Evolutionary conservation across 1,139 yeast species (phyloP), one percentile per base, ranked within the genome.

Genomic region (Magnusiomyces sp.): DNA sequence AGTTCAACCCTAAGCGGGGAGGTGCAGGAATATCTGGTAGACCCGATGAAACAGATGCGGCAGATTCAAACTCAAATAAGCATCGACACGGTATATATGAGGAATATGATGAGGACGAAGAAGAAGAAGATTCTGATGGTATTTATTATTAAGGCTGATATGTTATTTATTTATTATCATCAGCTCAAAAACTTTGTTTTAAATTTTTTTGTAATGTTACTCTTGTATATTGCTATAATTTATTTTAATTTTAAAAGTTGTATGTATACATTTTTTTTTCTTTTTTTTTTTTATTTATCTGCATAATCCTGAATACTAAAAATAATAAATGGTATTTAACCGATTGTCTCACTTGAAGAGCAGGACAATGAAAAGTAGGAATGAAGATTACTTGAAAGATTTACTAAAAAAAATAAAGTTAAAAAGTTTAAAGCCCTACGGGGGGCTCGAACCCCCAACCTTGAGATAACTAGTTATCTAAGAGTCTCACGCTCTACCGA

Each of bases 1-100:
- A 54, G 44, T 58, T 59, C 32, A 50, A 50, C 31, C 40, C 48
- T 44, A 49, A 50, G 45, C 20, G 46, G 13, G 49, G 49, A 45
- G 6, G 32, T 43, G 17, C 44, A 48, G 17, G 45, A 33, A 20
- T 20, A n/a, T 23, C 14, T 7, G 27, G 41, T 17, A 39, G 14
- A 20, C 27, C 20, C 16, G 41, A 39, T 2, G 19, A 29, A 14
- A 13, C 41, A 9, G 41, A 39, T 14, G 2, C 27, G 13, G 13
- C 41, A 23, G 29, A 23, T 5, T 4, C 29, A 23, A 23, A 7
- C 7, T 23, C 29, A 5, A 23, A 23, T 7, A 23, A 23, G 7
- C 29, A 23, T 23, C 4, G 7, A 23, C 29, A 23, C 7, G 29
- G 29, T 5, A 23, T 23, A 23, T 23, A 23, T 23, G 44, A 19